Conservation (phyloP, 179 eudicot genomes). For the Silene coronaria region DNA sequence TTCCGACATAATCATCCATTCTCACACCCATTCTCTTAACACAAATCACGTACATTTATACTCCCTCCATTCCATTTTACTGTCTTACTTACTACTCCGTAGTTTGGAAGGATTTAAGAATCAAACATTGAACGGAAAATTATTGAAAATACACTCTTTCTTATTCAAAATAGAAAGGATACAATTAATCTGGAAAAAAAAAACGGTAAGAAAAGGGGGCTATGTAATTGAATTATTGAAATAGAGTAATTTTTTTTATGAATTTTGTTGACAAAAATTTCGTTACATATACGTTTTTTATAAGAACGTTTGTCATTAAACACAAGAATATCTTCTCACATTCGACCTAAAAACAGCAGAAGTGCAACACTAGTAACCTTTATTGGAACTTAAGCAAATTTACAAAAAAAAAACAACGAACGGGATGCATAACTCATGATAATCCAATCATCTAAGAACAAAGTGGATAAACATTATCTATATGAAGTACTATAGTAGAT, state of each 20-base stretch:
- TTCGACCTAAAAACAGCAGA: background rate
- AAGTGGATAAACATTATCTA: constrained; percentile 15
- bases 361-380: background rate
- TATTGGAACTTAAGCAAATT: constrained; percentile 5
- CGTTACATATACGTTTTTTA: background rate
- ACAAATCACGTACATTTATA: too few species aligned
- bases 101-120: too few species aligned
- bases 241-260: background rate
- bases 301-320: background rate
- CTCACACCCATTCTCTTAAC: background rate
- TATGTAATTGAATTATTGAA: too few species aligned
- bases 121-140: too few species aligned
- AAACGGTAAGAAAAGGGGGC: too few species aligned
- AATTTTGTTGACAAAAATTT: background rate
- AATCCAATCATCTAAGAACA: constrained; percentile 4
- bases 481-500: background rate
- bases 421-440: background rate
- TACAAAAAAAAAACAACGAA: background rate
- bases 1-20: background rate
- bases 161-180: too few species aligned
- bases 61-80: too few species aligned
- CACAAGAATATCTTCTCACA: background rate
- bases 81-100: too few species aligned
- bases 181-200: too few species aligned
- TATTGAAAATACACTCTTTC: too few species aligned